A percentile compares a stretch with the other conserved stretches of the same genome.
These are phyloP conservation scores for Colletotrichum eleusines DNA, from an alignment of 2,329 filamentous ascomycete species.

Conservation along the genomic window DNA sequence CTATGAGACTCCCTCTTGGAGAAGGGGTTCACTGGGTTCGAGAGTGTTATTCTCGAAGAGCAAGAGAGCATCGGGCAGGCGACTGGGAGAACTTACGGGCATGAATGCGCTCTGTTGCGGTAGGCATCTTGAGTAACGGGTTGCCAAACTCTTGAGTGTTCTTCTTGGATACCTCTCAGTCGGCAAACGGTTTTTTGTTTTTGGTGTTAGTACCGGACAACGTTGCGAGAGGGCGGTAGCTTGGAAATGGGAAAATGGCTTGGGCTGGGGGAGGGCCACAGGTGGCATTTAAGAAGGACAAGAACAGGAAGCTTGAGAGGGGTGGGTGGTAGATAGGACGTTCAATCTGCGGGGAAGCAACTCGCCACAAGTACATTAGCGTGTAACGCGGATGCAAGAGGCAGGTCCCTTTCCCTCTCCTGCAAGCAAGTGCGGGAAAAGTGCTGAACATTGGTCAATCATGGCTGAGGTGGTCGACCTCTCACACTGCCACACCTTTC, in stretches of 20 bases:
- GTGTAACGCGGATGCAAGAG: constrained; percentile 35
- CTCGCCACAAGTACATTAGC: constrained; percentile 38
- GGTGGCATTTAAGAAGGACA: constrained; percentile 32
- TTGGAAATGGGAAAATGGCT: constrained; percentile 13
- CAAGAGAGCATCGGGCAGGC: not conserved
- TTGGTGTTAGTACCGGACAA: constrained; percentile 12
- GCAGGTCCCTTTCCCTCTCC: constrained; percentile 19
- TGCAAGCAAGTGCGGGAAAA: constrained; percentile 8
- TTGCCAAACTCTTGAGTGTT: not conserved
- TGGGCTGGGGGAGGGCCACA: constrained; percentile 19
- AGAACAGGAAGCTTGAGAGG: constrained; percentile 21
- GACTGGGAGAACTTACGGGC: constrained; percentile 31
- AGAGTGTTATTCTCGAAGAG: constrained; percentile 33
- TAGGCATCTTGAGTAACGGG: constrained; percentile 28
- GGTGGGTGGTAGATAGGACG: constrained; percentile 22
- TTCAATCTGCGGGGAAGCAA: constrained; percentile 39
- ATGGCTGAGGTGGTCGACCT: constrained; percentile 13
- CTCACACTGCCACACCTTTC: constrained; percentile 7
- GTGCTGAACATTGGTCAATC: too few relatives aligned
- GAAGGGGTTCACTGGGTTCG: constrained; percentile 78
- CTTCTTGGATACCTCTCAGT: not conserved
- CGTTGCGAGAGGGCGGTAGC: constrained; percentile 12
- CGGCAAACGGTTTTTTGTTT: not conserved
- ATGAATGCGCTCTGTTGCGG: constrained; percentile 37
- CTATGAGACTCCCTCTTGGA: constrained; percentile 75